Base-by-base conservation (phyloP, 73 alveolate species). In the Tetrahymena thermophila region DNA sequence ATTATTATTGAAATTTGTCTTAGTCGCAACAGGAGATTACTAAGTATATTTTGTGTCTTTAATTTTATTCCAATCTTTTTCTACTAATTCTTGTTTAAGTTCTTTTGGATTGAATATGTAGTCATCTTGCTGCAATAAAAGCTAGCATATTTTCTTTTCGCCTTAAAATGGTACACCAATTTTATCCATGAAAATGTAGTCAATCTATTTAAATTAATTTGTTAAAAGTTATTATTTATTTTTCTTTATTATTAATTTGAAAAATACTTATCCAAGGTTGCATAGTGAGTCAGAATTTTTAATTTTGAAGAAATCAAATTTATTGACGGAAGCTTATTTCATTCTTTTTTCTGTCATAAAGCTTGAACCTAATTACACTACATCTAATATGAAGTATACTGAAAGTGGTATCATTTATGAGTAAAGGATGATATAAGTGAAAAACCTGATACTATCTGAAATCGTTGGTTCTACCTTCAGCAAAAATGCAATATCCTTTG, bases 151-250 rank as follows among this genome's bases (percentile, higher is more conserved):
- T 71, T 71, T 71, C 37, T 71, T 71, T 71, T 71, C 89, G 5
- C 89, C 89, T 31, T 71, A 71, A 31, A 71, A 71, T 25, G 89
- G 89, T 19, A 71, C 94, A 10, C 97, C 97, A 43, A 94, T 95
- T 35, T 95, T 95, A 44, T 95, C 97, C 42, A 95, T 95, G 35
- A 95, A 28, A 94, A 95, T 89, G 55, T 95, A 95, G 58, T 95
- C 97, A 43, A 95, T 71, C 89, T 71, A 31, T 71, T 71, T 71
- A 71, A 19, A 25, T 71, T 28, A 71, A 6, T 37, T 37, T 37
- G 6, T 37, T 57, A 21, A 57, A 8, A 21, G n/a, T 15, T 10
- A 14, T 43, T 4, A 43, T 43, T 43, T 43, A 16, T 4, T 5
- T 3, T 1, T 43, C 21, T 43, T 1, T 14, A 5, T 8, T 31